Evolutionary conservation across 2,329 filamentous ascomycete genomes (phyloP).

Genomic region (Fusarium xyrophilum): DNA sequence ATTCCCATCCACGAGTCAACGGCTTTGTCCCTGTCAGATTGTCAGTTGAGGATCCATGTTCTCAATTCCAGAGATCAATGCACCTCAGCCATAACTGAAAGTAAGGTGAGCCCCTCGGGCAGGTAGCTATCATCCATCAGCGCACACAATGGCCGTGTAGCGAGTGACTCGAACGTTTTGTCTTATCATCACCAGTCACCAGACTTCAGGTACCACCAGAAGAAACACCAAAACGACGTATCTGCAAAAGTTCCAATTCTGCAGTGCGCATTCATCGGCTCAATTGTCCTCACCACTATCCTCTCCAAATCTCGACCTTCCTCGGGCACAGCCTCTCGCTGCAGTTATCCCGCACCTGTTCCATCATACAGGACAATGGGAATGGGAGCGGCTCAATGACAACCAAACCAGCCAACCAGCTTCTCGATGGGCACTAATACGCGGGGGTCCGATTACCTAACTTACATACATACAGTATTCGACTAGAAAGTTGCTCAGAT

Average conservation of each 20-base stretch:
- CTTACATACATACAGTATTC: conserved; percentile 2
- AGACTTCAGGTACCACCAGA: conserved; percentile 21
- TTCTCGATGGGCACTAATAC: background rate
- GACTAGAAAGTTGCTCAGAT: conserved; percentile 6
- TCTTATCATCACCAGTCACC: conserved; percentile 6
- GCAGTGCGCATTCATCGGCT: conserved; percentile 1
- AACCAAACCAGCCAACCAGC: conserved; percentile 16
- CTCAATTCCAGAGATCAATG: background rate
- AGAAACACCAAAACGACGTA: conserved; percentile 3
- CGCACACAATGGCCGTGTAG: background rate
- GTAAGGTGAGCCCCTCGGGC: background rate
- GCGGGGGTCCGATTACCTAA: conserved; percentile 13
- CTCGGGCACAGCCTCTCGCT: conserved; percentile 13
- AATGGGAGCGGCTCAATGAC: conserved; percentile 5
- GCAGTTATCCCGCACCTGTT: conserved; percentile 10
- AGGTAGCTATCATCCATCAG: background rate
- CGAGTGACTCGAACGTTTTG: conserved; percentile 1
- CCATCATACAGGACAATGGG: conserved; percentile 1
- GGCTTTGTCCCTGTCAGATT: conserved; percentile 1
- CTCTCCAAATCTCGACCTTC: background rate
- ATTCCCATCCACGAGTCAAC: conserved; percentile 12
- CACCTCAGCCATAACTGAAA: background rate
- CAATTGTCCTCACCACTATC: conserved; percentile 17
- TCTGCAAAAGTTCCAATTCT: conserved; percentile 20
- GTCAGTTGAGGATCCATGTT: conserved; percentile 9